Base-by-base conservation (phyloP, 164 flowering plant species). In the Chimonanthus praecox region DNA sequence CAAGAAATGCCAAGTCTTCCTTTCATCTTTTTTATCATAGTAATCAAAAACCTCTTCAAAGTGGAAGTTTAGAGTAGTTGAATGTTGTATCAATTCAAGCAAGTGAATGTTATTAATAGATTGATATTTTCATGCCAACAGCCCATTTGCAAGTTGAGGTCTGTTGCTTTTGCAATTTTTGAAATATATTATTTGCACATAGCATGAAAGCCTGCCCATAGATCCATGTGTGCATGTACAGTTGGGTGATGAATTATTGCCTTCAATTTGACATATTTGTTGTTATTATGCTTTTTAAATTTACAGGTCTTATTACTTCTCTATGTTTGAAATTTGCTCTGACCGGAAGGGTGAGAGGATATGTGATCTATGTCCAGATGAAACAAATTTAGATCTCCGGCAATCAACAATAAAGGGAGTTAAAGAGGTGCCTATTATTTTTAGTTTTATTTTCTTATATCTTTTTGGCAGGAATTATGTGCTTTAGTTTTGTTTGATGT, bases 241-340 rank as follows among this genome's bases (percentile, higher is more conserved):
- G 2, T 33, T 33, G 33, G 33, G 18, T 3, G 47, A 65, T 65
- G 68, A 65, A 44, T 65, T 65, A 65, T 65, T 44, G 5, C 15
- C 47, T 44, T 44, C n/a, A 65, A 7, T 44, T 65, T 47, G 7
- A 48, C 18, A 7, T 16, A n/a, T 68, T 47, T 5, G 15, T 47
- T 43, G 8, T n/a, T 67, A 6, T 48, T 6, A 33, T 54, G 15
- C n/a, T 0, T 54, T 54, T 10, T 6, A 2, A 58, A 48, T 71
- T 71, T 70, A 50, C 85, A 94, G 98, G 84, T 78, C 77, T 49
- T 87, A 85, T 71, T 83, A 69, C 74, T 21, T 94, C 49, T 92
- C 98, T 0, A 85, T 94, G 79, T 90, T 94, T 80, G 97, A 92
- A 71, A 92, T 94, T 77, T 83, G 62, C 73, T 84, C 95, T 54